Conservation (phyloP, 176 grass and related monocot genomes). For the Poa annua region DNA sequence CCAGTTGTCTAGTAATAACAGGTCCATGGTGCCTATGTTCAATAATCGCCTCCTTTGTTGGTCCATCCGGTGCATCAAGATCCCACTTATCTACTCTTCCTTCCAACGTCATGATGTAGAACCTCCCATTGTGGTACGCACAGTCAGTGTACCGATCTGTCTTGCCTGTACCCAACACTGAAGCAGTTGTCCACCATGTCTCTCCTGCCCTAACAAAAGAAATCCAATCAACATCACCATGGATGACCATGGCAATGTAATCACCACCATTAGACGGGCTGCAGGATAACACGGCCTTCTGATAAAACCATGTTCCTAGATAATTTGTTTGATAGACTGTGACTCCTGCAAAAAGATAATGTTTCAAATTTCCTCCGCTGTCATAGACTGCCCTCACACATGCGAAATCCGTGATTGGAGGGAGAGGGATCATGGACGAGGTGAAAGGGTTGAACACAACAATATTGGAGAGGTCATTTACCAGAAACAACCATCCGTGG, state of each 20-base stretch:
- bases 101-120: not conserved
- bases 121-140: not conserved
- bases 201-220: slow-evolving; percentile 29
- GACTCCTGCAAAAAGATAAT: not conserved
- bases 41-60: slow-evolving; percentile 12
- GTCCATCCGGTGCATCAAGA: not conserved
- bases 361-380: not conserved
- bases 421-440: not conserved
- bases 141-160: not conserved
- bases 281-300: slow-evolving; percentile 32
- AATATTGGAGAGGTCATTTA: not conserved
- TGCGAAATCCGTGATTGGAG: not conserved
- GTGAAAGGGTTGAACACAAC: not conserved
- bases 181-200: not conserved
- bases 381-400: not conserved
- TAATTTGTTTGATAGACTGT: not conserved
- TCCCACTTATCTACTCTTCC: slow-evolving; percentile 10
- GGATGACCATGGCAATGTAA: not conserved
- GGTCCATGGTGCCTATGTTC: not conserved
- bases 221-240: not conserved
- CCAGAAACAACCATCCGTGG: not conserved
- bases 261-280: not conserved
- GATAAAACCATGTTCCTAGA: slow-evolving; percentile 2
- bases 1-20: not conserved
- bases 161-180: not conserved